Percentiles rank a stretch among this genome's conserved stretches.
These are phyloP conservation scores for Aphanomyces stellatus DNA, from an alignment of 352 stramenopile species.

Conservation along the genomic window DNA sequence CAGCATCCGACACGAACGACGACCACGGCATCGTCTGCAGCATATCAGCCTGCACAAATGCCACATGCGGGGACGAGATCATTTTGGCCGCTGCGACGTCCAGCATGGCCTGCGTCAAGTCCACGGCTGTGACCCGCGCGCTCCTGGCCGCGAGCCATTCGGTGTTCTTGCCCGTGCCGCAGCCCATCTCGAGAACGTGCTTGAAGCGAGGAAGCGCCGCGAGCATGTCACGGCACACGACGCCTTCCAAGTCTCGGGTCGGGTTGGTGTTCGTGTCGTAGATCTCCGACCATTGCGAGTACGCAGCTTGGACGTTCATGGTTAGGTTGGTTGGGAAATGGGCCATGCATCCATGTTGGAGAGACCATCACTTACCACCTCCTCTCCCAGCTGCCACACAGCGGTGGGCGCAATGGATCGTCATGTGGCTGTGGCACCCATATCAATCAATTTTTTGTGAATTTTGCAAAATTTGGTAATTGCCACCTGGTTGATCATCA, in stretches of 20 bases:
- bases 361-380: too few relatives aligned
- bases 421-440: too few relatives aligned
- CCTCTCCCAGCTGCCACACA: too few relatives aligned
- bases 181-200: constrained; percentile 3
- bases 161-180: constrained; percentile 7
- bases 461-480: too few relatives aligned
- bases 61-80: not conserved
- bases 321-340: too few relatives aligned
- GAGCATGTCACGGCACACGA: not conserved
- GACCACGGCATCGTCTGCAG: not conserved
- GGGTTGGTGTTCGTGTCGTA: constrained; percentile 9
- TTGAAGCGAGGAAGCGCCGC: not conserved
- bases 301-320: constrained; percentile 11
- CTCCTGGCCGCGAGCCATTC: not conserved
- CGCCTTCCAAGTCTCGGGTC: not conserved
- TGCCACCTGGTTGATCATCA: too few relatives aligned
- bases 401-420: too few relatives aligned
- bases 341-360: too few relatives aligned
- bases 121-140: not conserved
- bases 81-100: not conserved
- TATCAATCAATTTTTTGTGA: too few relatives aligned
- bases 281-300: constrained; percentile 1
- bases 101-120: constrained; percentile 5
- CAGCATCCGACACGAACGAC: not conserved
- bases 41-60: not conserved